Evolutionary conservation across 768 basidiomycete genomes (phyloP), one percentile per base, ranked within the genome.

Genomic region (Lentinula guzmanii): DNA sequence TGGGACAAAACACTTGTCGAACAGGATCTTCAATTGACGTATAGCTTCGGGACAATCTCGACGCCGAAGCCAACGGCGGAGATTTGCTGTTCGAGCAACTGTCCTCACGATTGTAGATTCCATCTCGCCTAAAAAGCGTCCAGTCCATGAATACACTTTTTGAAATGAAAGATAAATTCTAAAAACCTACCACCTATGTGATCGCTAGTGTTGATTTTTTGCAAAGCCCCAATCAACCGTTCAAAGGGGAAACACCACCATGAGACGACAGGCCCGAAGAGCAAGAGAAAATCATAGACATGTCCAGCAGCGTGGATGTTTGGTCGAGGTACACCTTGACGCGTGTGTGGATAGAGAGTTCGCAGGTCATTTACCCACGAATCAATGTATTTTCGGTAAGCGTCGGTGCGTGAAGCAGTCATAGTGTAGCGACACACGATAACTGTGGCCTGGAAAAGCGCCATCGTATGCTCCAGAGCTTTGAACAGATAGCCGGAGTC

Each of bases 281-380:
- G n/a, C n/a, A n/a, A n/a, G n/a, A n/a, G n/a, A n/a, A n/a, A n/a
- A n/a, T n/a, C n/a, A n/a, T n/a, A 21, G 21, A 75, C 46, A 45
- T 70, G 74, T 33, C 72, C 59, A 2, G 70, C 64, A 18, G 69
- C 60, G 48, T 77, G 77, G n/a, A 69, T 51, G 51, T 74, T 77
- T 7, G 70, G 67, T 13, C 42, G 55, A 13, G 52, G 16, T 4
- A 33, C 15, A 53, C 33, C 16, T 43, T 24, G 10, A 34, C 16
- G 50, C 11, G 52, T 45, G 55, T 61, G 52, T 2, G 71, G 66
- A 54, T 64, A 60, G 24, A 72, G 28, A 1, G 51, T 21, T 15
- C 54, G 45, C n/a, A 70, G 55, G 0, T 58, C 60, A 9, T 57
- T 10, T 6, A 70, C 18, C 39, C 66, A 70, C 11, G 1, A 8